These are phyloP conservation scores for Penicillium sp. DNA, from an alignment of 2,329 filamentous ascomycete genomes.

Conservation along the genomic window DNA sequence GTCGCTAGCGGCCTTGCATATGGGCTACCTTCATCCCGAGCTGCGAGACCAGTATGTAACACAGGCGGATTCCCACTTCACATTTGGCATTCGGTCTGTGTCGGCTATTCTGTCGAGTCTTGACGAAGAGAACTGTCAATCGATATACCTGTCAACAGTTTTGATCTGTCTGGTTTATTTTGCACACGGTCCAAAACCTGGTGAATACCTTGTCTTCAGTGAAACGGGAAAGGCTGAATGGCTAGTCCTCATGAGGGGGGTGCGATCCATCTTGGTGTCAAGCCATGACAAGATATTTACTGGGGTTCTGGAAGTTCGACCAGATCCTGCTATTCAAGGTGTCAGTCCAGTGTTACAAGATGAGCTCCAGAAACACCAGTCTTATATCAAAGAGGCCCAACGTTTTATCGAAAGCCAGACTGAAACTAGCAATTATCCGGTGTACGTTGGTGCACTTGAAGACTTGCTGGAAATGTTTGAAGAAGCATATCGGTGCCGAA, in stretches of 20 bases:
- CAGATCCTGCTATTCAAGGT: not conserved
- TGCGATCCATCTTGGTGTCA: slow-evolving; percentile 25
- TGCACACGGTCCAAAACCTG: slow-evolving; percentile 28
- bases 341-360: slow-evolving; percentile 15
- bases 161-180: slow-evolving; percentile 38
- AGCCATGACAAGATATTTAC: slow-evolving; percentile 25
- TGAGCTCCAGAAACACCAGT: slow-evolving; percentile 18
- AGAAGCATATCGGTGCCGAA: slow-evolving; percentile 19
- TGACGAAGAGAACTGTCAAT: slow-evolving; percentile 30
- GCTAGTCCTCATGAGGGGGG: slow-evolving; percentile 34
- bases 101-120: slow-evolving; percentile 29
- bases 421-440: not conserved
- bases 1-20: slow-evolving; percentile 32
- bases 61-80: slow-evolving; percentile 36
- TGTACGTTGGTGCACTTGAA: slow-evolving; percentile 15
- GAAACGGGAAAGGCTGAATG: slow-evolving; percentile 31
- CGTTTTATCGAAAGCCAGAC: slow-evolving; percentile 13
- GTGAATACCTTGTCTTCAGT: slow-evolving; percentile 38
- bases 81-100: slow-evolving; percentile 35
- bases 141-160: slow-evolving; percentile 33
- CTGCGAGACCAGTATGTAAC: slow-evolving; percentile 21
- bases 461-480: slow-evolving; percentile 17
- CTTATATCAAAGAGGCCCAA: slow-evolving; percentile 13
- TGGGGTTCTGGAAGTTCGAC: slow-evolving; percentile 22
- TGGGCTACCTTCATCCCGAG: slow-evolving; percentile 22